A percentile compares a stretch with the other conserved stretches of the same genome.
These are phyloP conservation scores for Aspergillus glaucus DNA, from an alignment of 2,329 filamentous ascomycete genomes.

Conservation along the genomic window DNA sequence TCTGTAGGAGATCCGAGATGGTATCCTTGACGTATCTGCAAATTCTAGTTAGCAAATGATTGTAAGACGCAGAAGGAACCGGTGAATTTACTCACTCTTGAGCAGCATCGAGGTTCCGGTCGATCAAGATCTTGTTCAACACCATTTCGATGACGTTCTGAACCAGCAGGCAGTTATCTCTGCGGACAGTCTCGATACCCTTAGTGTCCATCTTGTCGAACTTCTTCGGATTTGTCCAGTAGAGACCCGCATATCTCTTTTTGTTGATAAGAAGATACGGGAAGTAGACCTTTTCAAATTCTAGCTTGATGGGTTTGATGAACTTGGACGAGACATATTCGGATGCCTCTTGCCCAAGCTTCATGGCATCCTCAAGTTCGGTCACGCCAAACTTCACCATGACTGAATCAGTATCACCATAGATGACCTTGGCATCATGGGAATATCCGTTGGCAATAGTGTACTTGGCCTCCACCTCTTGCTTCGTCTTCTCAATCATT, in stretches of 20 bases:
- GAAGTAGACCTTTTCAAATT: slow-evolving; percentile 99
- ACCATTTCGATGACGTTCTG: slow-evolving; percentile 98
- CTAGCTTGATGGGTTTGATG: slow-evolving; percentile 92
- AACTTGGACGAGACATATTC: slow-evolving; percentile 86
- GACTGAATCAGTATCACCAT: slow-evolving; percentile 97
- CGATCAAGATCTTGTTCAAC: slow-evolving; percentile 88
- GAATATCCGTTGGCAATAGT: slow-evolving; percentile 90
- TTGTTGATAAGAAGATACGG: slow-evolving; percentile 99
- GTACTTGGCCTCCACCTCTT: slow-evolving; percentile 87
- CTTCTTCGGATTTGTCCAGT: slow-evolving; percentile 90
- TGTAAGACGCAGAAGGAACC: not conserved
- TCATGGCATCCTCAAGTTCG: slow-evolving; percentile 85
- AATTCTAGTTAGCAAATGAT: slow-evolving; percentile 29
- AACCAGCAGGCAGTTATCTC: slow-evolving; percentile 92
- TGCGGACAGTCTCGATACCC: slow-evolving; percentile 93
- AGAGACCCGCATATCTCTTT: slow-evolving; percentile 96
- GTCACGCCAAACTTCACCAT: slow-evolving; percentile 98
- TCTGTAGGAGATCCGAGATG: slow-evolving; percentile 90
- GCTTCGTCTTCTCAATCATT: slow-evolving; percentile 98
- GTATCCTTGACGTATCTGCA: slow-evolving; percentile 88
- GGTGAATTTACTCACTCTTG: slow-evolving; percentile 65
- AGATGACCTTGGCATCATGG: slow-evolving; percentile 94
- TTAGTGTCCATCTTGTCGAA: slow-evolving; percentile 99
- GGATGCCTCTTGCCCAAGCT: slow-evolving; percentile 87
- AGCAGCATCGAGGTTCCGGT: slow-evolving; percentile 80